These are phyloP conservation scores for Solanum chmielewskii DNA, from an alignment of 257 asterid genomes.

Conservation along the genomic window DNA sequence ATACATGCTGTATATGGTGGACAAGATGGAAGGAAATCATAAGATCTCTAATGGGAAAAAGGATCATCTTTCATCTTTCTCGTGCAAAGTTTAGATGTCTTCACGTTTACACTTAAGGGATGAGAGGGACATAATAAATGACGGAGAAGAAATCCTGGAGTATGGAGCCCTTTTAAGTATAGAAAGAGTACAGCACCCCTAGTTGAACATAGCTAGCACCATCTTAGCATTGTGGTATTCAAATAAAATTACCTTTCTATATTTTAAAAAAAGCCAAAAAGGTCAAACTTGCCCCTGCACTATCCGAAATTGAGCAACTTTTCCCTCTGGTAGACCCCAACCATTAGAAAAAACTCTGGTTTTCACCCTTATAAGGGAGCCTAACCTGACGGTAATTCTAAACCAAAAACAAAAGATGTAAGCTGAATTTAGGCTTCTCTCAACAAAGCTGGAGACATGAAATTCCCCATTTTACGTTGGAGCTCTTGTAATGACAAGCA, in stretches of 20 bases:
- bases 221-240: background rate
- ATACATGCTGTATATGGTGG: background rate
- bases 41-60: background rate
- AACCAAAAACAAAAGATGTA: background rate
- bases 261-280: background rate
- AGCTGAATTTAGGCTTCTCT: background rate
- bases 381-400: background rate
- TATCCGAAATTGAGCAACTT: background rate
- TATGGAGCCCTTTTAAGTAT: background rate
- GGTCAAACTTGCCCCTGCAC: background rate
- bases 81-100: background rate
- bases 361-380: background rate
- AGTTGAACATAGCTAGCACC: background rate
- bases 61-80: background rate
- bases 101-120: background rate
- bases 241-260: background rate
- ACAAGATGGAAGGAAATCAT: background rate
- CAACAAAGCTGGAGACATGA: background rate
- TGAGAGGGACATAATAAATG: background rate
- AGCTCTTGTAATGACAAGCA: background rate
- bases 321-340: background rate
- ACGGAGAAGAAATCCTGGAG: background rate
- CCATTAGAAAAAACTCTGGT: background rate
- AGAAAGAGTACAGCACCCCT: background rate
- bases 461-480: background rate